Percentiles rank a stretch among this genome's conserved stretches.
These are phyloP conservation scores for Monosporascus sp. DNA, from an alignment of 2,329 filamentous ascomycete species.

Conservation along the genomic window DNA sequence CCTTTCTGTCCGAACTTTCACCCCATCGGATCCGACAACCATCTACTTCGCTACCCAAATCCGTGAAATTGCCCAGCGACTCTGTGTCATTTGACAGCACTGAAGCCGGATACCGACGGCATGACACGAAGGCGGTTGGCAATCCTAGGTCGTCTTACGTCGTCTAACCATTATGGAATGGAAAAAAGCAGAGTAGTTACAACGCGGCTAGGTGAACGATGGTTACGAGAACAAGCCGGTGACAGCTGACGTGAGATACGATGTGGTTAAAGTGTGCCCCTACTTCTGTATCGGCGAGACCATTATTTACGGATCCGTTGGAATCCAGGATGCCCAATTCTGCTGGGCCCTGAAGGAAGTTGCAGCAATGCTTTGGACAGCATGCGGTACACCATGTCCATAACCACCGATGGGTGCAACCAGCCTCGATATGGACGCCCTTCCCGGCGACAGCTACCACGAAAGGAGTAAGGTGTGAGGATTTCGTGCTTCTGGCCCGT, in stretches of 20 bases:
- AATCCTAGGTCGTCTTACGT: constrained; percentile 40
- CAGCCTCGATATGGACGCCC: constrained; percentile 49
- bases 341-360: constrained; percentile 25
- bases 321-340: constrained; percentile 28
- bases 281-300: constrained; percentile 37
- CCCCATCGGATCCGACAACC: constrained; percentile 36
- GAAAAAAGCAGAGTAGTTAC: constrained; percentile 46
- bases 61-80: constrained; percentile 45
- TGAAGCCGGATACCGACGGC: constrained; percentile 45
- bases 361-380: constrained; percentile 23
- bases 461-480: constrained; percentile 32
- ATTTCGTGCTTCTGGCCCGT: constrained; percentile 40
- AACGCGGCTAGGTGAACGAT: constrained; percentile 50
- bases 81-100: constrained; percentile 45
- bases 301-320: constrained; percentile 16
- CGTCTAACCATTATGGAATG: constrained; percentile 35
- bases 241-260: constrained; percentile 50
- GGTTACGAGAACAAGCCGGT: constrained; percentile 51
- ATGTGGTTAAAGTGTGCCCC: constrained; percentile 51
- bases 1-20: constrained; percentile 23
- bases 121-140: constrained; percentile 45
- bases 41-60: constrained; percentile 36
- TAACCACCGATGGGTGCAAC: constrained; percentile 47
- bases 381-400: constrained; percentile 37
- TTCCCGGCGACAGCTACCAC: constrained; percentile 39